A percentile compares a stretch with the other conserved stretches of the same genome.
phyloP scores from a whole-genome alignment of 495 filamentous ascomycete genomes.

The Hyphodiscus hymeniophilus region DNA sequence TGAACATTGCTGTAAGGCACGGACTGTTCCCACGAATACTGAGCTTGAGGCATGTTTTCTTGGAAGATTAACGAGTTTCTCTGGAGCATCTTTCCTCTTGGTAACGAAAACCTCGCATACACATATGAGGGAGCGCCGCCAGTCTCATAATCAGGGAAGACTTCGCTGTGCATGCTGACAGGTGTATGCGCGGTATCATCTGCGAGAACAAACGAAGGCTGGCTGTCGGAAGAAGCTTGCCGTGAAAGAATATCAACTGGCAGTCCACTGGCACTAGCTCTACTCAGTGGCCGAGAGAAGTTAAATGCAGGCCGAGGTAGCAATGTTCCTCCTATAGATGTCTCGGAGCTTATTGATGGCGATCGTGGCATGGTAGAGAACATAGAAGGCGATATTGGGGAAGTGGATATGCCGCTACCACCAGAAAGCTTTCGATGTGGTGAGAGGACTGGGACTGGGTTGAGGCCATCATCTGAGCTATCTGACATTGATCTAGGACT shows the following conservation, averaged over 20 bases:
- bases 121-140: conserved; percentile 63
- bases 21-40: conserved; percentile 32
- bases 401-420: conserved; percentile 55
- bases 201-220: conserved; percentile 49
- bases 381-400: conserved; percentile 53
- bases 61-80: conserved; percentile 59
- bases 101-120: conserved; percentile 75
- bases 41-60: conserved; percentile 31
- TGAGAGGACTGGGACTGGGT: conserved; percentile 2
- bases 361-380: conserved; percentile 53
- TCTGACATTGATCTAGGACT: conserved; percentile 52
- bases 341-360: conserved; percentile 75
- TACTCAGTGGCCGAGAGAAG: conserved; percentile 84
- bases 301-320: conserved; percentile 75
- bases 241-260: conserved; percentile 33
- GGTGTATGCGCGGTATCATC: conserved; percentile 57
- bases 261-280: conserved; percentile 59
- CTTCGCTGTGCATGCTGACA: conserved; percentile 54
- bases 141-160: conserved; percentile 38
- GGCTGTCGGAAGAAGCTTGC: conserved; percentile 53
- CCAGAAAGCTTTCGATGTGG: conserved; percentile 51
- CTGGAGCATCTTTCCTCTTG: conserved; percentile 69
- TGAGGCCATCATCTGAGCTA: conserved; percentile 50
- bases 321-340: conserved; percentile 44
- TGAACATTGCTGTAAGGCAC: conserved; percentile 49